A percentile compares a stretch with the other conserved stretches of the same genome.
These are phyloP conservation scores for Gyromitra esculenta DNA, from an alignment of 2,329 filamentous ascomycete species.

Conservation along the genomic window DNA sequence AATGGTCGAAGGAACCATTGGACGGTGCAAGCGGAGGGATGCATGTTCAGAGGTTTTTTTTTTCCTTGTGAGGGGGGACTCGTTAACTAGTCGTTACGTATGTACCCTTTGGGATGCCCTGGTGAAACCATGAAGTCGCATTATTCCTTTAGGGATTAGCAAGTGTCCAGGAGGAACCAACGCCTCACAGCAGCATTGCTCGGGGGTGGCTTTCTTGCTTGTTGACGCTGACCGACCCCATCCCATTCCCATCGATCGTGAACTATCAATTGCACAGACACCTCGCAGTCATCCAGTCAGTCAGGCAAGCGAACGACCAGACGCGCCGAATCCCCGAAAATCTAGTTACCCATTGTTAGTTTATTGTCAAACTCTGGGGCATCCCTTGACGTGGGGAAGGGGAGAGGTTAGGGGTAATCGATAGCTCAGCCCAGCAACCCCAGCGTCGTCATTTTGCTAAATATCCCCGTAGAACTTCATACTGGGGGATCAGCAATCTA, in stretches of 20 bases:
- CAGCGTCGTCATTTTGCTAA: constrained; percentile 43
- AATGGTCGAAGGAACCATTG: constrained; percentile 11
- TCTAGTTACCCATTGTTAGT: constrained; percentile 19
- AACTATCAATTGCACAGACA: constrained; percentile 42
- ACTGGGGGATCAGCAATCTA: constrained; percentile 47
- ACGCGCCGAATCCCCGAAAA: constrained; percentile 30
- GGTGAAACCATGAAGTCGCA: constrained; percentile 31
- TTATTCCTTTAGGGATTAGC: constrained; percentile 28
- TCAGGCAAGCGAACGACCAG: constrained; percentile 22
- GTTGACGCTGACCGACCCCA: not conserved
- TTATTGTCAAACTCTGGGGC: constrained; percentile 21
- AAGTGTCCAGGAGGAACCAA: constrained; percentile 18
- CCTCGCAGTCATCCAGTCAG: not conserved
- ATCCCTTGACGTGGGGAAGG: constrained; percentile 38
- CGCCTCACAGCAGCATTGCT: constrained; percentile 33
- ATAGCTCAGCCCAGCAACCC: constrained; percentile 17
- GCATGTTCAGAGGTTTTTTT: constrained; percentile 29
- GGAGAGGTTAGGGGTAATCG: constrained; percentile 27
- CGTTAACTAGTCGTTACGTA: constrained; percentile 34
- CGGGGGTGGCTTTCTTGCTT: constrained; percentile 7
- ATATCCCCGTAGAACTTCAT: constrained; percentile 42
- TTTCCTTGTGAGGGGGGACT: constrained; percentile 2
- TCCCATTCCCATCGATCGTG: constrained; percentile 24
- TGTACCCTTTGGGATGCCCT: constrained; percentile 27
- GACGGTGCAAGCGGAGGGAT: constrained; percentile 26